Evolutionary conservation across 2,329 filamentous ascomycete genomes (phyloP).

Genomic region (Aspergillus luchuensis): DNA sequence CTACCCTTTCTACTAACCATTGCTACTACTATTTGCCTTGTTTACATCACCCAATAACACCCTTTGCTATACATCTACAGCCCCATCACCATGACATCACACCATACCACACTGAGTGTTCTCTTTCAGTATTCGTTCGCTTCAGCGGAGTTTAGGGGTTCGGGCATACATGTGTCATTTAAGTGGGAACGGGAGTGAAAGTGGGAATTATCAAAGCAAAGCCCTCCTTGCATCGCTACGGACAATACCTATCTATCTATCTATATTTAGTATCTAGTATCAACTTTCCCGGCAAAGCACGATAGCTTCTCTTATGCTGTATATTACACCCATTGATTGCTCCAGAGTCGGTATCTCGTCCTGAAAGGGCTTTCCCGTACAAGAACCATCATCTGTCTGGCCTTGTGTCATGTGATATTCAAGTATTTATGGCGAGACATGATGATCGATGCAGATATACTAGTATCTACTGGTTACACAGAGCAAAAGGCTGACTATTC

Average conservation of each 20-base stretch:
- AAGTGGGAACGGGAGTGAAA: not conserved
- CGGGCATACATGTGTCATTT: not conserved
- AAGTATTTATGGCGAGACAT: no score
- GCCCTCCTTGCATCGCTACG: slow-evolving; percentile 1
- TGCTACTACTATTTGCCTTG: not conserved
- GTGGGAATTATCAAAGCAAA: no score
- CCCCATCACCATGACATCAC: no score
- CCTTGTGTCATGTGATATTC: no score
- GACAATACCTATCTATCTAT: not conserved
- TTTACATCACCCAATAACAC: not conserved
- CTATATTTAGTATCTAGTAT: no score
- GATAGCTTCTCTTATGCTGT: not conserved
- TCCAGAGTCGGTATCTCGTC: no score
- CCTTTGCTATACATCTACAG: not conserved
- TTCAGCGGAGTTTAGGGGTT: slow-evolving; percentile 18
- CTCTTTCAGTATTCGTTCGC: slow-evolving; percentile 1
- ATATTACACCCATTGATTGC: not conserved
- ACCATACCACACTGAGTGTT: not conserved
- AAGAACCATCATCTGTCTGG: no score
- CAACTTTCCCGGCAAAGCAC: not conserved
- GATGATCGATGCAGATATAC: no score
- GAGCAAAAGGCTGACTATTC: no score
- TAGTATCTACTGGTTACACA: no score
- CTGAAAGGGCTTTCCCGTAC: no score
- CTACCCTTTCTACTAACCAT: not conserved